Evolutionary conservation across 163 green algal species (phyloP).

Genomic region (Scenedesmus sp.): DNA sequence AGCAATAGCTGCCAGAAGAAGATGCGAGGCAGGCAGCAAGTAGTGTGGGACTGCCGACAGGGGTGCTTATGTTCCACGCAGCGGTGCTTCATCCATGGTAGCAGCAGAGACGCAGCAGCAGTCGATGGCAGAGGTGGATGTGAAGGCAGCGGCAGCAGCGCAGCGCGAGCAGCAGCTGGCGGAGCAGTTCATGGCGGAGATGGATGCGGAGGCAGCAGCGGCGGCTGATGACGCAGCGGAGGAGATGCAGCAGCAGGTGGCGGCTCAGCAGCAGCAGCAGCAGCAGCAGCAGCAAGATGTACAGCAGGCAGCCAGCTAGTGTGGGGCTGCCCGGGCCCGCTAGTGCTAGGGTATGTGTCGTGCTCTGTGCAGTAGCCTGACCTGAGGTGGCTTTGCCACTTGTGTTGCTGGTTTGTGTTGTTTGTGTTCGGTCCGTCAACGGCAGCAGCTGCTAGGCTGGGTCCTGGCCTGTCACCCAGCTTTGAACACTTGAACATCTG

Average conservation of each 20-base stretch:
- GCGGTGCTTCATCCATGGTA: no score
- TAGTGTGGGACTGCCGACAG: not conserved
- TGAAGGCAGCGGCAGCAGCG: not conserved
- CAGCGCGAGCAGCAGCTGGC: slow-evolving; percentile 11
- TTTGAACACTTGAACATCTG: no score
- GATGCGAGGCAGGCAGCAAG: no score
- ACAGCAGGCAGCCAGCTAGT: not conserved
- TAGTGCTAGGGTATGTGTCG: no score
- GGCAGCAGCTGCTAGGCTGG: no score
- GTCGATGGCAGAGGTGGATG: not conserved
- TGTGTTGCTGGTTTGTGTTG: no score
- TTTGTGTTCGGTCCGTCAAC: no score
- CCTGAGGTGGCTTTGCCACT: no score
- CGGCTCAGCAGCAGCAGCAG: slow-evolving; percentile 12
- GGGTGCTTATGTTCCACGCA: no score
- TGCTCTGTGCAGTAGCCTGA: no score
- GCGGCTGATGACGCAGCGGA: not conserved
- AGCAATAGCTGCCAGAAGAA: not conserved
- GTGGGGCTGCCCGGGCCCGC: no score
- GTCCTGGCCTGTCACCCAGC: no score
- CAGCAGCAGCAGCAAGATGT: not conserved
- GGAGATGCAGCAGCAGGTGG: not conserved
- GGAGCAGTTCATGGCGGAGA: slow-evolving; percentile 8
- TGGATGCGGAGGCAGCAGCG: not conserved
- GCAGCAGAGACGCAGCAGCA: not conserved